phyloP scores from a whole-genome alignment of 257 asterid genomes.

The Avicennia marina region DNA sequence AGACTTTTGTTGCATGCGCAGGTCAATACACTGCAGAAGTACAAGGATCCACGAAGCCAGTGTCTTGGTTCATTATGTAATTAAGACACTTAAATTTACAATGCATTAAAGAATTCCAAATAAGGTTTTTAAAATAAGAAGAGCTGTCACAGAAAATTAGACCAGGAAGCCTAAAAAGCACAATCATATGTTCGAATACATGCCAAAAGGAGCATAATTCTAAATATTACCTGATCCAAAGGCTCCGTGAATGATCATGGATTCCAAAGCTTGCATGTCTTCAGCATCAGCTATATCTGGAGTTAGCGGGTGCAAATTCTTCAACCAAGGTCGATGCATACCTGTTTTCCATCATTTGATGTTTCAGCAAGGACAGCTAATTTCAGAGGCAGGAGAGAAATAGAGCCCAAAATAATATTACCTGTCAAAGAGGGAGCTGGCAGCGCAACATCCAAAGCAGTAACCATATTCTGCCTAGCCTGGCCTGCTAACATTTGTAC shows the following conservation, averaged over 20 bases:
- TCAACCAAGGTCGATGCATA: slow-evolving; percentile 38
- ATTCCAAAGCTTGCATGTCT: slow-evolving; percentile 75
- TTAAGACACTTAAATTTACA: no score
- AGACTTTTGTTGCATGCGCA: no score
- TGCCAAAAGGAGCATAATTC: not conserved
- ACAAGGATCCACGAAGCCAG: no score
- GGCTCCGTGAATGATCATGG: slow-evolving; percentile 67
- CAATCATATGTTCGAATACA: not conserved
- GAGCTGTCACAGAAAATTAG: no score
- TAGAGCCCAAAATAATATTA: slow-evolving; percentile 18
- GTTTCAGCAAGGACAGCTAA: slow-evolving; percentile 12
- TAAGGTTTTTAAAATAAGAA: no score
- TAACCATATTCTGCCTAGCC: slow-evolving; percentile 67
- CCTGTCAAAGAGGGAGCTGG: slow-evolving; percentile 74
- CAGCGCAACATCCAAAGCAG: slow-evolving; percentile 65
- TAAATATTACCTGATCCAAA: slow-evolving; percentile 57
- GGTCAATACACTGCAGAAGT: no score
- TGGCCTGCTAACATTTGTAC: slow-evolving; percentile 71
- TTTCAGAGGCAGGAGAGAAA: slow-evolving; percentile 2
- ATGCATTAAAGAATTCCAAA: no score
- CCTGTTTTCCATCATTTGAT: slow-evolving; percentile 16
- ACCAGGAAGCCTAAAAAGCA: no score
- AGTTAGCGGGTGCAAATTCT: slow-evolving; percentile 58
- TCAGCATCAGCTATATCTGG: slow-evolving; percentile 63
- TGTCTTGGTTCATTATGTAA: no score